Percentiles rank a stretch among this genome's conserved stretches.
Evolutionary conservation across 352 stramenopile species (phyloP).

Genomic region (Blastocystis sp.): DNA sequence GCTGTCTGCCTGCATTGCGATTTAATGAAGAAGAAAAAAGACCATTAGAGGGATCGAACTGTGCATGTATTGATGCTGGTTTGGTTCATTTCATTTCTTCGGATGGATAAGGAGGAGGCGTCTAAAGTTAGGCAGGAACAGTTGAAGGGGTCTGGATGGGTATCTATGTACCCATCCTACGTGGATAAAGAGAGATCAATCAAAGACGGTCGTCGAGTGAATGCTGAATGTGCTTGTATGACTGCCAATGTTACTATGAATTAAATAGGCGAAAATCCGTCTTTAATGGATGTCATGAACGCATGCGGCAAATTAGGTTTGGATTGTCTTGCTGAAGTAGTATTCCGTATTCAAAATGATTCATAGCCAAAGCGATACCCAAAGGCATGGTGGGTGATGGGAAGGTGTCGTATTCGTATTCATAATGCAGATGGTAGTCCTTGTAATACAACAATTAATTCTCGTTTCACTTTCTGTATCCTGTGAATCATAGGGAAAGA

Average conservation of each 20-base stretch:
- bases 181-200: constrained; percentile 48
- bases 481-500: constrained; percentile 11
- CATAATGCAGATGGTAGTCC: constrained; percentile 58
- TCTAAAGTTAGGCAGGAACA: constrained; percentile 29
- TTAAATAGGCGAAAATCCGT: constrained; percentile 45
- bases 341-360: background rate
- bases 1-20: constrained; percentile 16
- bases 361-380: constrained; percentile 43
- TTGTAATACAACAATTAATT: constrained; percentile 48
- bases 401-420: constrained; percentile 61
- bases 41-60: background rate
- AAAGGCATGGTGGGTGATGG: constrained; percentile 56
- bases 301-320: constrained; percentile 39
- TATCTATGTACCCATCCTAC: constrained; percentile 56
- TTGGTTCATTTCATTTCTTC: background rate
- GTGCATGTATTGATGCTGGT: background rate
- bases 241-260: background rate
- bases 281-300: background rate
- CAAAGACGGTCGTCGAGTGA: constrained; percentile 41
- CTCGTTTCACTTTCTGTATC: background rate
- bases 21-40: background rate
- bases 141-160: constrained; percentile 55
- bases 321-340: constrained; percentile 35
- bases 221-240: constrained; percentile 21
- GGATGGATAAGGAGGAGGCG: constrained; percentile 9